A percentile compares a stretch with the other conserved stretches of the same genome.
Conservation (phyloP, 2,329 filamentous ascomycete genomes). For the Pseudopithomyces maydicus region DNA sequence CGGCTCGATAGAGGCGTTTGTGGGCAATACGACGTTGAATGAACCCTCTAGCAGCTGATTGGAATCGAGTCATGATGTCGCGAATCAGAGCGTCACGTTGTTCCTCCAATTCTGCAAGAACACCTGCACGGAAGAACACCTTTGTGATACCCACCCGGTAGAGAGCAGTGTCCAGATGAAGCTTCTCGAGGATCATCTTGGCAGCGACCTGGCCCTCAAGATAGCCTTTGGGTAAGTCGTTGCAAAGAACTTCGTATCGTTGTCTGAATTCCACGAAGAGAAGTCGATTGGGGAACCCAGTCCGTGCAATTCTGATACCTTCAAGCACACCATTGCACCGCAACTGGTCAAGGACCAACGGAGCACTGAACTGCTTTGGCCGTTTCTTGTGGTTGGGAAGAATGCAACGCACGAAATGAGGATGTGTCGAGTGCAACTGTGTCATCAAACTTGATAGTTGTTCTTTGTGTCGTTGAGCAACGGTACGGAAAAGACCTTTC, state of each 20-base stretch:
- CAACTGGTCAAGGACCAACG: conserved; percentile 95
- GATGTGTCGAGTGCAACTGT: conserved; percentile 93
- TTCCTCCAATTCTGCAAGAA: conserved; percentile 95
- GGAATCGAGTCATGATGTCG: conserved; percentile 91
- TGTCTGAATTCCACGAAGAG: conserved; percentile 93
- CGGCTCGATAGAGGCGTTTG: conserved; percentile 91
- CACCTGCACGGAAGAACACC: conserved; percentile 96
- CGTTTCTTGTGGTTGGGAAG: conserved; percentile 97
- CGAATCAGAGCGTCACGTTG: conserved; percentile 90
- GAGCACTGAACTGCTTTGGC: conserved; percentile 88
- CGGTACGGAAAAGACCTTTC: conserved; percentile 95
- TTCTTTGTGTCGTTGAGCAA: conserved; percentile 96
- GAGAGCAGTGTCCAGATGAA: conserved; percentile 81
- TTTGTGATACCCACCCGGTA: conserved; percentile 96
- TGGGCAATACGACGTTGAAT: conserved; percentile 84
- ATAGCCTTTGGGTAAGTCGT: conserved; percentile 83
- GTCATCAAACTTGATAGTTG: conserved; percentile 96
- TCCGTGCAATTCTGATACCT: conserved; percentile 94
- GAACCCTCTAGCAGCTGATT: conserved; percentile 89
- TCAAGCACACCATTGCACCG: conserved; percentile 99
- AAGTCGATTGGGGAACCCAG: conserved; percentile 93
- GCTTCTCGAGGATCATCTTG: conserved; percentile 84
- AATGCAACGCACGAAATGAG: conserved; percentile 97
- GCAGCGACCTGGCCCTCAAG: conserved; percentile 87
- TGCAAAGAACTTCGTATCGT: conserved; percentile 93